Base-by-base conservation (phyloP, 306 rosid genomes). In the Rosa chinensis region DNA sequence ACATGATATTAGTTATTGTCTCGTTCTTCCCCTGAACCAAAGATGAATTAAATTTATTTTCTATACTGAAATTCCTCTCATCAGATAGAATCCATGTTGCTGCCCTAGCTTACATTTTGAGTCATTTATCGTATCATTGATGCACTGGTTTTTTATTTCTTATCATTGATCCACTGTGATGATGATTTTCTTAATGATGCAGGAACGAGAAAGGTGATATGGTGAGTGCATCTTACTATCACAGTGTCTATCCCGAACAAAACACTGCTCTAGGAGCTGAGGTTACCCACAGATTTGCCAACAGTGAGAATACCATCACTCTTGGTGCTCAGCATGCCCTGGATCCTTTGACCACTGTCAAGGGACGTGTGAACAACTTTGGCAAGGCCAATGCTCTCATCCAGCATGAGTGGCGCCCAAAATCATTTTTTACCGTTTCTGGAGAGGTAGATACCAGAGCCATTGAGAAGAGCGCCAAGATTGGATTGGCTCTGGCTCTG, bases 331-430 rank as follows among this genome's bases (percentile, higher is more conserved):
- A 90, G 82, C 98, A 94, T 23, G 85, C 97, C 4, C 71, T 92
- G 23, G 98, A 94, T 73, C 91, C 92, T 7, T 82, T 90, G 85
- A 94, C 98, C 81, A 72, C 91, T 0, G 73, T 84, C 68, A 94
- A 94, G 81, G 93, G 90, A 37, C 90, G 97, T 0, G 84, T 89
- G 72, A 94, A 92, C 92, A 89, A 94, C 83, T 45, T 52, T 1
- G 98, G 98, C 72, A 88, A 79, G 85, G 94, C 85, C 39, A 92
- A 62, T 10, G 97, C 97, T 52, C 97, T 94, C 56, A 84, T 94
- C 84, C 98, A 92, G 93, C 97, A 94, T 0, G 94, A 94, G 86
- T 94, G 98, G 98, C 98, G 98, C 25, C 94, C 98, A 64, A 94
- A 83, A 20, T 94, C 98, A 17, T 84, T 88, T 74, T 85, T 94